Base-by-base conservation (phyloP, 805 yeast genomes). In the Candida sonorensis region DNA sequence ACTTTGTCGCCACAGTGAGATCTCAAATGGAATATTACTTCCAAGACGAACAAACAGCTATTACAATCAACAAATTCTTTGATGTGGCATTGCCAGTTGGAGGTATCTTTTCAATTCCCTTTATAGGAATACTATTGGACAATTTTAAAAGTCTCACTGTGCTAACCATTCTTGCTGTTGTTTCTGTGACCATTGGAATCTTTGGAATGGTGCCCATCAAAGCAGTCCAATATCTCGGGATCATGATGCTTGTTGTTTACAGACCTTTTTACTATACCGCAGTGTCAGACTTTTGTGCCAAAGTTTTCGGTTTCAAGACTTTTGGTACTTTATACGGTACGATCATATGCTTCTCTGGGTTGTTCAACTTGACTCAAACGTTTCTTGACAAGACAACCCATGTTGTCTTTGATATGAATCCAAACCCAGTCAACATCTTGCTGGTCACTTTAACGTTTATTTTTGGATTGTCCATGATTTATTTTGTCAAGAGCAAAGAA, bases 201-300 rank as follows among this genome's bases (percentile, higher is more conserved):
- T 64, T 75, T 46, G 96, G 96, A 0, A 57, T 85, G 19, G 44
- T 82, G 22, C 64, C 80, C 4, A 20, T 40, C 8, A 44, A 48
- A 31, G n/a, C 34, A 7, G 66, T 73, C 2, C 87, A 88, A 26
- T 67, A 81, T 28, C 27, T 71, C 1, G 95, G 94, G 3, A 81
- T 88, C 26, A 45, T 76, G 2, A 42, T 82, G 19, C 62, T 88
- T 43, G 97, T 86, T 9, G 64, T 83, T 2, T 87, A 83, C 58
- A 70, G 97, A 55, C 96, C 97, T 9, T 83, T 88, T 51, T 87
- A 83, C 51, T 90, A 88, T 58, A 88, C 97, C 2, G 84, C 94
- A 2, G 85, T 87, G 6, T 82, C 95, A 2, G 97, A 90, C 57
- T 86, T 79, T 55, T 74, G 87, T 48, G 94, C 95, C 18, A 88